Conservation (phyloP, 2,329 filamentous ascomycete genomes). For the Trichoderma arundinaceum region DNA sequence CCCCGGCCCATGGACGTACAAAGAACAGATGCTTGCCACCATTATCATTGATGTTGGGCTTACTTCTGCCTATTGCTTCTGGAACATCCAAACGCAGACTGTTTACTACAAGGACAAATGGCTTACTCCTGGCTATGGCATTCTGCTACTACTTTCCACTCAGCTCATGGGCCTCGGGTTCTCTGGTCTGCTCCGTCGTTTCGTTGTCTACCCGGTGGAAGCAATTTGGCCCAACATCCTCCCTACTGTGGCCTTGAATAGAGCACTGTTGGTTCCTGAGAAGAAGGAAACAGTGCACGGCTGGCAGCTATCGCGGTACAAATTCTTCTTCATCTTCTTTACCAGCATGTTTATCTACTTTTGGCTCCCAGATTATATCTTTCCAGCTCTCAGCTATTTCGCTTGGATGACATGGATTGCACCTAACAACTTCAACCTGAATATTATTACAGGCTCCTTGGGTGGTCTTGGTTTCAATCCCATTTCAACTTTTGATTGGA, state of each 20-base stretch:
- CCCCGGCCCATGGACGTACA: constrained; percentile 58
- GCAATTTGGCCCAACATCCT: constrained; percentile 45
- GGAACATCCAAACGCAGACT: constrained; percentile 34
- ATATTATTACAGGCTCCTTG: constrained; percentile 50
- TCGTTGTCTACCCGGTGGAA: constrained; percentile 46
- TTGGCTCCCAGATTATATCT: constrained; percentile 55
- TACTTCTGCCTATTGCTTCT: constrained; percentile 35
- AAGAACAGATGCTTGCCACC: constrained; percentile 60
- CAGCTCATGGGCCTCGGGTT: constrained; percentile 45
- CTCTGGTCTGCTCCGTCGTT: constrained; percentile 43
- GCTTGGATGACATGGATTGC: constrained; percentile 60
- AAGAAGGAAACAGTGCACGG: constrained; percentile 43
- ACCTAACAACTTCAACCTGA: constrained; percentile 50
- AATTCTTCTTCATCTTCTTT: constrained; percentile 51
- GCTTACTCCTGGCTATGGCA: constrained; percentile 35
- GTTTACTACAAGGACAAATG: constrained; percentile 29
- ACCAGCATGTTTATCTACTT: constrained; percentile 49
- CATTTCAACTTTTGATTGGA: constrained; percentile 58
- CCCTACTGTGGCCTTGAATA: constrained; percentile 45
- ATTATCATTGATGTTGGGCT: constrained; percentile 60
- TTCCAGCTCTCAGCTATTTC: constrained; percentile 51
- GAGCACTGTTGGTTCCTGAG: constrained; percentile 44
- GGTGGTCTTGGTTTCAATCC: constrained; percentile 55
- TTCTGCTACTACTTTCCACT: constrained; percentile 28
- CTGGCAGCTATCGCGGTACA: constrained; percentile 52